Evolutionary conservation across 1,139 yeast genomes (phyloP).

Genomic region (Zygoascus meyerae): DNA sequence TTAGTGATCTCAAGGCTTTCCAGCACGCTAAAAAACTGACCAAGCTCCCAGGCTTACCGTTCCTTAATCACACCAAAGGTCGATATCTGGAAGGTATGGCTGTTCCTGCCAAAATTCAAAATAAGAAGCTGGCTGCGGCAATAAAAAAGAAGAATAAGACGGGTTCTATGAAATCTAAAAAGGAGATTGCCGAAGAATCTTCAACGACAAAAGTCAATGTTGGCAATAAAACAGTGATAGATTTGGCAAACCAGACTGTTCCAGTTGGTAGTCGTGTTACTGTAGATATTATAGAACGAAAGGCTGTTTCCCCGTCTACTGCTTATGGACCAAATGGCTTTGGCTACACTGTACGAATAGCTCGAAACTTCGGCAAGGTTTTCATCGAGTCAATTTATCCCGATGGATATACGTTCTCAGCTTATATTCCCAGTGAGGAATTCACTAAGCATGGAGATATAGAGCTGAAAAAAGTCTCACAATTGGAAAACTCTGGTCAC

Average conservation of each 20-base stretch:
- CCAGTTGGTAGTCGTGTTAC: conserved; percentile 81
- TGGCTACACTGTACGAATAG: conserved; percentile 73
- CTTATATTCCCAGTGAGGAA: conserved; percentile 64
- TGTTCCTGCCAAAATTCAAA: conserved; percentile 45
- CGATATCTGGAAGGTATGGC: conserved; percentile 63
- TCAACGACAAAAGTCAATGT: conserved; percentile 69
- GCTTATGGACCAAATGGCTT: conserved; percentile 51
- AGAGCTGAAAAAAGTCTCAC: conserved; percentile 13
- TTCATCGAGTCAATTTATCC: conserved; percentile 65
- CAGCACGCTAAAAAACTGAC: conserved; percentile 67
- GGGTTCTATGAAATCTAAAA: conserved; percentile 28
- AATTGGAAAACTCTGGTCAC: conserved; percentile 25
- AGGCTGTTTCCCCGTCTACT: conserved; percentile 62
- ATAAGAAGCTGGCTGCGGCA: conserved; percentile 25
- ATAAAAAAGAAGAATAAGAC: conserved; percentile 33
- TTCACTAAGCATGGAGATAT: conserved; percentile 15
- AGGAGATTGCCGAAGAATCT: conserved; percentile 22
- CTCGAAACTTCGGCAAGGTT: conserved; percentile 52
- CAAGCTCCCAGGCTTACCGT: conserved; percentile 65
- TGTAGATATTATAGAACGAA: conserved; percentile 56
- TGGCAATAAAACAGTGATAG: conserved; percentile 53
- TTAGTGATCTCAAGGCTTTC: conserved; percentile 45
- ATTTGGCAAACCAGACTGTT: conserved; percentile 47
- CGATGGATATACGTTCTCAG: conserved; percentile 65
- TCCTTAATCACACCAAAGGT: conserved; percentile 45